These are phyloP conservation scores for Colletotrichum tropicicola DNA, from an alignment of 2,329 filamentous ascomycete genomes.

Conservation along the genomic window DNA sequence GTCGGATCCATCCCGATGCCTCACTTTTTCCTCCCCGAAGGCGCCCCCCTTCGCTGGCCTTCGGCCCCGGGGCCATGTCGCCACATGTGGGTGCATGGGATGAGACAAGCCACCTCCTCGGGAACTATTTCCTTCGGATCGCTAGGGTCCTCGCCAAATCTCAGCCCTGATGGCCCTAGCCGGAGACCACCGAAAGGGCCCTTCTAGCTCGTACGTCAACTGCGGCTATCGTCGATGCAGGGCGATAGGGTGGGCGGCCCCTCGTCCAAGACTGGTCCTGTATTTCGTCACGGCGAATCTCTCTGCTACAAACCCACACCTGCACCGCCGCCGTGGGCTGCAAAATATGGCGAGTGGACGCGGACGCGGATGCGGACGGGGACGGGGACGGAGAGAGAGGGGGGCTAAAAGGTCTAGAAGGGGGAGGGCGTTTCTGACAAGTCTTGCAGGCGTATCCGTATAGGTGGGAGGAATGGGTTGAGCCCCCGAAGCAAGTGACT, in stretches of 20 bases:
- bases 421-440: slow-evolving; percentile 16
- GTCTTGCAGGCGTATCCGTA: slow-evolving; percentile 20
- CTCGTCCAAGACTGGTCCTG: slow-evolving; percentile 12
- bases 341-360: slow-evolving; percentile 10
- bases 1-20: slow-evolving; percentile 15
- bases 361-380: not conserved
- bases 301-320: slow-evolving; percentile 29
- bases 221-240: slow-evolving; percentile 24
- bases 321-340: slow-evolving; percentile 23
- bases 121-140: slow-evolving; percentile 29
- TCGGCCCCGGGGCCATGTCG: slow-evolving; percentile 31
- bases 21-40: slow-evolving; percentile 26
- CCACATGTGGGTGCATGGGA: slow-evolving; percentile 35
- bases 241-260: slow-evolving; percentile 12
- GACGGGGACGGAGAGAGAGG: no score
- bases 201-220: slow-evolving; percentile 23
- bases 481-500: slow-evolving; percentile 8
- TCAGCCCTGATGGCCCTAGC: slow-evolving; percentile 24
- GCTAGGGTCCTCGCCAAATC: slow-evolving; percentile 29
- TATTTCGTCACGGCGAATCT: slow-evolving; percentile 26
- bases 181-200: slow-evolving; percentile 25
- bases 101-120: slow-evolving; percentile 50
- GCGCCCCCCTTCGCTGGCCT: not conserved
- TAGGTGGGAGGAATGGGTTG: not conserved
- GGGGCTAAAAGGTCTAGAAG: slow-evolving; percentile 18